phyloP scores from a whole-genome alignment of 1,139 yeast genomes.

The Spathaspora sp. region DNA sequence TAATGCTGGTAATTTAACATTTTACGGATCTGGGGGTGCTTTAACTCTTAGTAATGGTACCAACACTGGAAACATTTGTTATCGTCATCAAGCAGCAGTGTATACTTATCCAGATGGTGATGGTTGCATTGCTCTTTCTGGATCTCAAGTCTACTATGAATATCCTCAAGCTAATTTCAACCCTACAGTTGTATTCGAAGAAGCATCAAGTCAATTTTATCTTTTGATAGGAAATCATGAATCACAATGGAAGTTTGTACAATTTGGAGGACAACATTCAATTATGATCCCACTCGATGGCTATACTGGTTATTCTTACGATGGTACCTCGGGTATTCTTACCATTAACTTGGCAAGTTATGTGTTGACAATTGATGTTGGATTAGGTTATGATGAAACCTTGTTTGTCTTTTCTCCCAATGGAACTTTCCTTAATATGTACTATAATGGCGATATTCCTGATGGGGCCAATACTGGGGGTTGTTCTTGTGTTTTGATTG shows the following conservation, averaged over 20 bases:
- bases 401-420: not conserved
- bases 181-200: not conserved
- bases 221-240: not conserved
- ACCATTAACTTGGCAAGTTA: not conserved
- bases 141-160: not conserved
- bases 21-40: not conserved
- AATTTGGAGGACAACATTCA: not conserved
- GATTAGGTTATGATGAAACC: not conserved
- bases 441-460: not conserved
- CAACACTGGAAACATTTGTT: not conserved
- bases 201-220: not conserved
- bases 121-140: slow-evolving; percentile 1
- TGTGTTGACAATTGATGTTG: not conserved
- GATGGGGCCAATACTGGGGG: not conserved
- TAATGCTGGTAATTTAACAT: not conserved
- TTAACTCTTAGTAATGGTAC: not conserved
- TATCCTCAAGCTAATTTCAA: not conserved
- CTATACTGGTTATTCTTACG: not conserved
- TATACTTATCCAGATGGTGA: not conserved
- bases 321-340: not conserved
- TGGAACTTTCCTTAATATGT: not conserved
- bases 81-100: not conserved
- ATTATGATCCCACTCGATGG: not conserved
- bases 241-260: not conserved
- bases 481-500: not conserved